Base-by-base conservation (phyloP, 2,329 filamentous ascomycete species). In the Pseudopyricularia javanii region DNA sequence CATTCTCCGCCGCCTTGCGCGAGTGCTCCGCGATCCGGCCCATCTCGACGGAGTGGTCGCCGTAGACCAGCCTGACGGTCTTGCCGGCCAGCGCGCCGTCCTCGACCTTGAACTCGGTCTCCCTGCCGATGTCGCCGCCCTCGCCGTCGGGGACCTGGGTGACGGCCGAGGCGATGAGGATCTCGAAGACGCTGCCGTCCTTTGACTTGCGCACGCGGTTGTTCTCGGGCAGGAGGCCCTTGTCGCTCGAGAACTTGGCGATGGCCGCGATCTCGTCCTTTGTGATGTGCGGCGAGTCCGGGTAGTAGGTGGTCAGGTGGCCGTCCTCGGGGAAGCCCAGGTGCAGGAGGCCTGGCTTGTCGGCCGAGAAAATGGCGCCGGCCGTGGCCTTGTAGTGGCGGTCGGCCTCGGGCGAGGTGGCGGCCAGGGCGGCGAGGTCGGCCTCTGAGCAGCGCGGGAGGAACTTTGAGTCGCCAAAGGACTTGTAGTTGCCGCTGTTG, bases 401-500 rank as follows among this genome's bases (percentile, higher is more conserved):
- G 61, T 78, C 73, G 7, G 85, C 80, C 52, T 85, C 79, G 2
- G 79, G 69, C 11, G 33, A 35, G 15, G 78, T 74, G 15, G 74
- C 73, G 47, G 84, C 83, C 33, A 91, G 72, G 55, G 83, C 77
- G 50, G 79, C 75, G 55, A 91, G 76, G 5, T 75, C 77, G 54
- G 79, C 76, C 59, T 82, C 76, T 7, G 76, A 73, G 61, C 86
- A 80, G 59, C 86, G 76, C 2, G 88, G 88, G 54, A 93, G 78
- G 63, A 93, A 91, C 65, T 93, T 93, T 61, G 84, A 80, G 67
- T 93, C 87, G 45, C 88, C 88, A 61, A 91, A 91, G 59, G 85
- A 86, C 71, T 91, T 91, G 71, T 91, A 93, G 68, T 93, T 93
- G 57, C 88, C 86, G 56, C 76, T 76, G 64, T 91, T 93, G 47